A percentile compares a stretch with the other conserved stretches of the same genome.
Evolutionary conservation across 805 yeast species (phyloP).

Genomic region (Sugiyamaella boreocaroliniensis): DNA sequence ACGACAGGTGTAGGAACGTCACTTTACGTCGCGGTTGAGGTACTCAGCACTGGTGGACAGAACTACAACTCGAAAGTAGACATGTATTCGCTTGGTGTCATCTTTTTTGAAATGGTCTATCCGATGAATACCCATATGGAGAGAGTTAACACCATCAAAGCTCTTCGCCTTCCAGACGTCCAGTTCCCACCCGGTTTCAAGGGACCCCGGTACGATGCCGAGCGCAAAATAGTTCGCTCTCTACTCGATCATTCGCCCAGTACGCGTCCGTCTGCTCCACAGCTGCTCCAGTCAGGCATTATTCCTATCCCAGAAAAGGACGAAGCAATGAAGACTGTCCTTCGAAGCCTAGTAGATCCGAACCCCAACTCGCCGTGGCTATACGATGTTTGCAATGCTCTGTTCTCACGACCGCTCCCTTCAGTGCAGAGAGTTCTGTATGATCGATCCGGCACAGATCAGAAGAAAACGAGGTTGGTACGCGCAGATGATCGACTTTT

Average conservation of each 20-base stretch:
- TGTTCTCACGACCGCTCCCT: slow-evolving; percentile 80
- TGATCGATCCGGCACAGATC: slow-evolving; percentile 38
- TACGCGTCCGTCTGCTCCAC: slow-evolving; percentile 72
- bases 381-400: slow-evolving; percentile 77
- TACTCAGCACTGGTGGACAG: slow-evolving; percentile 33
- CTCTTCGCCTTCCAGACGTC: slow-evolving; percentile 51
- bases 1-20: slow-evolving; percentile 94
- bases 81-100: slow-evolving; percentile 90
- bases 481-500: slow-evolving; percentile 33
- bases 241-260: slow-evolving; percentile 74
- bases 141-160: slow-evolving; percentile 64
- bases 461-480: slow-evolving; percentile 6
- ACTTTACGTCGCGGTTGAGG: slow-evolving; percentile 86
- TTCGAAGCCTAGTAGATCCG: slow-evolving; percentile 78
- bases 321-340: slow-evolving; percentile 79
- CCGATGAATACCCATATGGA: slow-evolving; percentile 90
- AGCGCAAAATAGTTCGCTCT: slow-evolving; percentile 58
- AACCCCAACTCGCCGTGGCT: slow-evolving; percentile 93
- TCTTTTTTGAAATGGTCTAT: slow-evolving; percentile 92
- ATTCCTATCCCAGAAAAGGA: slow-evolving; percentile 88
- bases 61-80: slow-evolving; percentile 89
- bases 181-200: slow-evolving; percentile 66
- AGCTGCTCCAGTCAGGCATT: slow-evolving; percentile 69
- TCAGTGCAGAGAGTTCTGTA: slow-evolving; percentile 79
- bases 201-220: slow-evolving; percentile 44